These are phyloP conservation scores for Pyrenochaeta sp. DNA, from an alignment of 2,329 filamentous ascomycete genomes.

Conservation along the genomic window DNA sequence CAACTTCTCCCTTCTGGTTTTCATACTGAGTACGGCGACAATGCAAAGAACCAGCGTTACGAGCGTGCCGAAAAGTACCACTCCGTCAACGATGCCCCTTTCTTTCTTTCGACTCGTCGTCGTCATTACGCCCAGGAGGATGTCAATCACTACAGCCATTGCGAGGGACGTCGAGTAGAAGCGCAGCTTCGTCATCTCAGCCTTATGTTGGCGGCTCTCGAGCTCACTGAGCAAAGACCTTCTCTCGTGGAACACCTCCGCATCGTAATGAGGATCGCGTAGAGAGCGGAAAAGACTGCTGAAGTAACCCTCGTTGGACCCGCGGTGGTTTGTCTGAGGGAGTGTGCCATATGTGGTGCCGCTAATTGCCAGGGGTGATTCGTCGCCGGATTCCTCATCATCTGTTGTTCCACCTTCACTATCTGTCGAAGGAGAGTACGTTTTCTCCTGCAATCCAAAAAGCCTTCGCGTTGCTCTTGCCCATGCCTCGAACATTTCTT, in stretches of 20 bases:
- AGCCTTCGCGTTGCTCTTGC: conserved; percentile 31
- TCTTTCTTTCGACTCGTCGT: conserved; percentile 72
- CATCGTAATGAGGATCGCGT: conserved; percentile 41
- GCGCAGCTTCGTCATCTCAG: conserved; percentile 44
- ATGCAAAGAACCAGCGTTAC: conserved; percentile 61
- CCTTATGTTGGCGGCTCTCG: conserved; percentile 38
- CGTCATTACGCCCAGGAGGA: conserved; percentile 71
- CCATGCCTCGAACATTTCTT: conserved; percentile 63
- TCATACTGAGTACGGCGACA: conserved; percentile 42
- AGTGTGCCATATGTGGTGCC: conserved; percentile 59
- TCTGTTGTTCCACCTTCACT: conserved; percentile 57
- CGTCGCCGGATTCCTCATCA: conserved; percentile 60
- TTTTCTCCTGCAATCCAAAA: conserved; percentile 28
- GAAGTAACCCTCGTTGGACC: conserved; percentile 33
- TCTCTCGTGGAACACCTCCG: conserved; percentile 57
- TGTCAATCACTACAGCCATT: conserved; percentile 68
- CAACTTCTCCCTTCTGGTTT: conserved; percentile 35
- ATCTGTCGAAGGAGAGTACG: conserved; percentile 34
- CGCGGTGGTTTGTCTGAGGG: conserved; percentile 10
- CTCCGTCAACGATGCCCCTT: conserved; percentile 75
- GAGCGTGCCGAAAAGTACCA: conserved; percentile 73
- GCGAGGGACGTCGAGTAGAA: conserved; percentile 61
- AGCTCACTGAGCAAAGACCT: conserved; percentile 54
- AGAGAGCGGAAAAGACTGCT: conserved; percentile 39
- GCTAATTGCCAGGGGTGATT: conserved; percentile 29